Evolutionary conservation across 495 filamentous ascomycete species (phyloP).

Genomic region (Aspergillus saccharolyticus): DNA sequence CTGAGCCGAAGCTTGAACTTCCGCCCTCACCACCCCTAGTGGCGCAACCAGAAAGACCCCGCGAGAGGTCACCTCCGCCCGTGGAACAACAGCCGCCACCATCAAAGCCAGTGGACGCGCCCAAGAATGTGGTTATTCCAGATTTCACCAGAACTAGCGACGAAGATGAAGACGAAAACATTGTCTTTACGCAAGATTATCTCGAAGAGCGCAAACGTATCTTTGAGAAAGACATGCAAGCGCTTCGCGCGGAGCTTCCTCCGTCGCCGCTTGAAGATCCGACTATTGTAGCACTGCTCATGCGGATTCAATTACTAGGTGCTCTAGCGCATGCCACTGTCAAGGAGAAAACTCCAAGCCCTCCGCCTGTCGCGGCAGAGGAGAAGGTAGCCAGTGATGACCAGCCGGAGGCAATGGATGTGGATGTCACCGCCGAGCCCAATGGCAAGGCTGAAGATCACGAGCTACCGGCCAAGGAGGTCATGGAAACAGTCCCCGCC

Average conservation of each 20-base stretch:
- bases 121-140: constrained; percentile 21
- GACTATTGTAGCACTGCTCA: constrained; percentile 36
- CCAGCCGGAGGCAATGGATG: background rate
- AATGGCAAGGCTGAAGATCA: constrained; percentile 35
- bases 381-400: background rate
- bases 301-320: constrained; percentile 43
- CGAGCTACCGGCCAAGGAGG: constrained; percentile 23
- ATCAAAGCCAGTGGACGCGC: constrained; percentile 1
- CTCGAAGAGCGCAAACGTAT: constrained; percentile 44
- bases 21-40: background rate
- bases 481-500: constrained; percentile 16
- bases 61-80: background rate
- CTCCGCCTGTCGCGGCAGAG: constrained; percentile 25
- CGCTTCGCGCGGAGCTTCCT: constrained; percentile 43
- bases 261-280: constrained; percentile 42
- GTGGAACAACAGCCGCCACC: background rate
- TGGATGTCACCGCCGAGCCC: constrained; percentile 7
- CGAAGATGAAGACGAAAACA: constrained; percentile 44
- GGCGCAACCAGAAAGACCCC: background rate
- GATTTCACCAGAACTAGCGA: constrained; percentile 35
- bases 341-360: constrained; percentile 18
- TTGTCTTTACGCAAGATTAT: constrained; percentile 46
- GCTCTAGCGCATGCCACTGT: constrained; percentile 31
- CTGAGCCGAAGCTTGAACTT: background rate
- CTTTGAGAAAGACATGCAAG: constrained; percentile 44